Evolutionary conservation across 192 early-diverging fungal species (phyloP).

Genomic region (Coemansia sp.): DNA sequence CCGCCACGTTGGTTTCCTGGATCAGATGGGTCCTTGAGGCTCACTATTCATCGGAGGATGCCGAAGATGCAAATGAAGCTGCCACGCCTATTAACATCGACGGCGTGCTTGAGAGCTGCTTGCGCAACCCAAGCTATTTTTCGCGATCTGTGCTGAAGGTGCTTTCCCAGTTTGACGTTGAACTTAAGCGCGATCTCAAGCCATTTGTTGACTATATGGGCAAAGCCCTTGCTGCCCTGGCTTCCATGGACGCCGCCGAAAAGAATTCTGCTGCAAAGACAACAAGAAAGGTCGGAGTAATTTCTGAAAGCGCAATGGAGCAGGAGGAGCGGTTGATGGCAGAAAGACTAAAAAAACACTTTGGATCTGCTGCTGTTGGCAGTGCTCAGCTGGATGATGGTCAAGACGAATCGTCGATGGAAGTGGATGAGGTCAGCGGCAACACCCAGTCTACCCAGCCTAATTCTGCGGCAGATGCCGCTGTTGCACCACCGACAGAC

Average conservation of each 20-base stretch:
- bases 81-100: slow-evolving; percentile 38
- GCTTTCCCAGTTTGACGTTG: slow-evolving; percentile 27
- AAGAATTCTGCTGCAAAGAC: background rate
- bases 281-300: background rate
- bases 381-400: background rate
- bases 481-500: background rate
- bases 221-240: slow-evolving; percentile 49
- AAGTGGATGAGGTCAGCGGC: slow-evolving; percentile 5
- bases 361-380: slow-evolving; percentile 11
- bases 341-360: slow-evolving; percentile 20
- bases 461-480: background rate
- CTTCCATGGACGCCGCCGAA: slow-evolving; percentile 20
- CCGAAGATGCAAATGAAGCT: background rate
- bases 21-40: slow-evolving; percentile 55
- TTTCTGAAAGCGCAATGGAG: slow-evolving; percentile 20
- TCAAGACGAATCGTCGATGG: slow-evolving; percentile 6
- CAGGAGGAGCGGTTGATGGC: slow-evolving; percentile 41
- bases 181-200: slow-evolving; percentile 36
- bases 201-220: slow-evolving; percentile 56
- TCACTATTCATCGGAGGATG: slow-evolving; percentile 14
- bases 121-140: slow-evolving; percentile 63
- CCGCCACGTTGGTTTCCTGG: slow-evolving; percentile 63
- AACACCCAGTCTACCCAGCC: background rate
- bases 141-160: slow-evolving; percentile 43
- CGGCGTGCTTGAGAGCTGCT: slow-evolving; percentile 61